Percentiles rank a stretch among this genome's conserved stretches.
phyloP scores from a whole-genome alignment of 148 eudicot genomes.

The Rhododendron henanense region DNA sequence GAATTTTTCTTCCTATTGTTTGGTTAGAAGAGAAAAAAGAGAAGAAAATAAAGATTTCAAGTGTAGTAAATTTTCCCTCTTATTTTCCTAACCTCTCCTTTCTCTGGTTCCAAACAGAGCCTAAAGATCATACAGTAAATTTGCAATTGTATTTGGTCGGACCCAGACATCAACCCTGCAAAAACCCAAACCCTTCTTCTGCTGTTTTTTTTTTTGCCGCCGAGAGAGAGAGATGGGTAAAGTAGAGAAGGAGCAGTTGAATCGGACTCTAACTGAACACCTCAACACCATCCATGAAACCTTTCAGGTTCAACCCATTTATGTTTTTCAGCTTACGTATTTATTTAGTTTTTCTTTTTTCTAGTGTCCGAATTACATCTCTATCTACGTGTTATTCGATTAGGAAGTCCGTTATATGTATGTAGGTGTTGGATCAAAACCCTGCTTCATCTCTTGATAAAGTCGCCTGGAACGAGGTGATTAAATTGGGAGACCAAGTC shows the following conservation, averaged over 20 bases:
- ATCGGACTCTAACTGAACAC: slow-evolving; percentile 29
- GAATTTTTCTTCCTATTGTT: too few relatives aligned
- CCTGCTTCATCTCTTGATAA: slow-evolving; percentile 62
- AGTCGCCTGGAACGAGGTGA: slow-evolving; percentile 69
- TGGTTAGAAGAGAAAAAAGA: too few relatives aligned
- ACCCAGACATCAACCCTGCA: background rate
- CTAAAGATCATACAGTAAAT: too few relatives aligned
- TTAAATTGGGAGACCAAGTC: slow-evolving; percentile 70
- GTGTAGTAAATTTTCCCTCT: too few relatives aligned
- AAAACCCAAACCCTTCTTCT: slow-evolving; percentile 9
- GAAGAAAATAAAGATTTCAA: too few relatives aligned
- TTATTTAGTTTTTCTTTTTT: background rate
- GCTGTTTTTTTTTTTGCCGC: slow-evolving; percentile 2
- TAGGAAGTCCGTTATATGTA: background rate
- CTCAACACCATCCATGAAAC: slow-evolving; percentile 61
- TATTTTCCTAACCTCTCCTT: too few relatives aligned
- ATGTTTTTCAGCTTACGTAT: background rate
- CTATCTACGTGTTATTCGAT: background rate
- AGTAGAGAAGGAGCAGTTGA: slow-evolving; percentile 35
- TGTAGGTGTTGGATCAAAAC: slow-evolving; percentile 59
- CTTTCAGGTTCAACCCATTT: slow-evolving; percentile 28
- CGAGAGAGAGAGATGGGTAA: slow-evolving; percentile 39
- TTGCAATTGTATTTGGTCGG: too few relatives aligned
- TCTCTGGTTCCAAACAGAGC: too few relatives aligned
- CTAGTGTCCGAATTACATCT: background rate